A percentile compares a stretch with the other conserved stretches of the same genome.
phyloP scores from a whole-genome alignment of 805 yeast genomes.

The Lipomyces starkeyi region DNA sequence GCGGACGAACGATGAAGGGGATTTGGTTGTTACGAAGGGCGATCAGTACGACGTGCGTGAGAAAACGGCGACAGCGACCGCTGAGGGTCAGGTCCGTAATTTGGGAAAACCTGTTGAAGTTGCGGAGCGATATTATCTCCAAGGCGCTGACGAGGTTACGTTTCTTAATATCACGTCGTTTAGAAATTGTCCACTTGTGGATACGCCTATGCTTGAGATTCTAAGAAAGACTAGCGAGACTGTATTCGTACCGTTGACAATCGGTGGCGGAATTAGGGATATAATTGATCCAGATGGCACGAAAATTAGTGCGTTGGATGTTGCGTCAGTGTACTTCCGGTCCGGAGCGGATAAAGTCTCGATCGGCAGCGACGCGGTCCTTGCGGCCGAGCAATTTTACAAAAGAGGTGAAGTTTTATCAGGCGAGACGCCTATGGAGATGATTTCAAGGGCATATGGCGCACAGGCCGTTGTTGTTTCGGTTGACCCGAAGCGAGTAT shows the following conservation, averaged over 20 bases:
- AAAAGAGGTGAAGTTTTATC: conserved; percentile 60
- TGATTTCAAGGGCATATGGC: conserved; percentile 90
- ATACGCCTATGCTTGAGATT: conserved; percentile 95
- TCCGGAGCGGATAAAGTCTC: conserved; percentile 99
- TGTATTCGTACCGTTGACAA: conserved; percentile 94
- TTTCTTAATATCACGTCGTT: conserved; percentile 95
- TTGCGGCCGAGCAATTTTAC: conserved; percentile 84
- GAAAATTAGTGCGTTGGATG: conserved; percentile 79
- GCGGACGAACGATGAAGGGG: conserved; percentile 93
- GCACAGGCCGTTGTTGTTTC: conserved; percentile 97
- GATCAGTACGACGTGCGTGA: conserved; percentile 98
- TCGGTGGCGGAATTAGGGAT: conserved; percentile 97
- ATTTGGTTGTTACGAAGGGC: conserved; percentile 96
- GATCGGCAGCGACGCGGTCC: conserved; percentile 96
- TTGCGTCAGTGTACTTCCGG: conserved; percentile 88
- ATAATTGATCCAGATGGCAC: conserved; percentile 85
- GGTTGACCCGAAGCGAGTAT: conserved; percentile 94
- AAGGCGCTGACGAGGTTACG: conserved; percentile 98
- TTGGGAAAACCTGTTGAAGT: conserved; percentile 95
- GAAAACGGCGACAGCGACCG: conserved; percentile 46
- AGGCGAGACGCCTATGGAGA: conserved; percentile 90
- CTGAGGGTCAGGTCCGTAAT: conserved; percentile 75
- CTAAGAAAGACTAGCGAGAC: conserved; percentile 81
- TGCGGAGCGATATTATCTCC: conserved; percentile 86
- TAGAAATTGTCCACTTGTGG: conserved; percentile 89